These are phyloP conservation scores for Xylaria scruposa DNA, from an alignment of 495 filamentous ascomycete species.

Conservation along the genomic window DNA sequence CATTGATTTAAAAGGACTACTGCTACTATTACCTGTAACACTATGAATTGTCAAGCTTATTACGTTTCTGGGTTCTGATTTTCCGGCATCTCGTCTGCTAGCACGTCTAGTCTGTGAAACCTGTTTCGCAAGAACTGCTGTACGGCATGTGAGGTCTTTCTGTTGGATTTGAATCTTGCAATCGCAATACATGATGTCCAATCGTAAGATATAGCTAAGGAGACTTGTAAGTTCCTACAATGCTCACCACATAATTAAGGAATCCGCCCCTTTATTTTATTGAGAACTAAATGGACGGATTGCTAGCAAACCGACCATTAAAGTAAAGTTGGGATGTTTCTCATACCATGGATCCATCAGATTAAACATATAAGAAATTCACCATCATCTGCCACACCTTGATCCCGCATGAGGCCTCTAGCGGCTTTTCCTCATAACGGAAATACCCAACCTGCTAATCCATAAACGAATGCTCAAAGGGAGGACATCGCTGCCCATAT, in stretches of 20 bases:
- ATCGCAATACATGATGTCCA: background rate
- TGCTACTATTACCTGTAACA: background rate
- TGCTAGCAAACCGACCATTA: background rate
- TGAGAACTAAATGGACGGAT: background rate
- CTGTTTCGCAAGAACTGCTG: background rate
- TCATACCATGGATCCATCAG: background rate
- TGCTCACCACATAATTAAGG: background rate
- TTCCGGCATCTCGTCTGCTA: background rate
- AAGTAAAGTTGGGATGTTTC: background rate
- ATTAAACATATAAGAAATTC: slow-evolving; percentile 5
- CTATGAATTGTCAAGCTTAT: slow-evolving; percentile 14
- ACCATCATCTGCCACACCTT: background rate
- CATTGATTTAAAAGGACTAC: background rate
- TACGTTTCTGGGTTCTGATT: background rate
- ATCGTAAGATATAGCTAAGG: background rate
- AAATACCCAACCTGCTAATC: background rate
- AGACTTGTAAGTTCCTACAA: background rate
- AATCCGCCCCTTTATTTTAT: background rate
- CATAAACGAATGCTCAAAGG: slow-evolving; percentile 20
- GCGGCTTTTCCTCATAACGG: background rate
- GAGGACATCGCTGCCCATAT: background rate
- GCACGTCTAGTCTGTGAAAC: background rate
- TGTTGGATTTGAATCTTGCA: background rate
- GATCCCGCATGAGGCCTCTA: background rate
- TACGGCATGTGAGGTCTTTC: background rate